phyloP scores from a whole-genome alignment of 441 rosid genomes.

The Jatropha podagrica region DNA sequence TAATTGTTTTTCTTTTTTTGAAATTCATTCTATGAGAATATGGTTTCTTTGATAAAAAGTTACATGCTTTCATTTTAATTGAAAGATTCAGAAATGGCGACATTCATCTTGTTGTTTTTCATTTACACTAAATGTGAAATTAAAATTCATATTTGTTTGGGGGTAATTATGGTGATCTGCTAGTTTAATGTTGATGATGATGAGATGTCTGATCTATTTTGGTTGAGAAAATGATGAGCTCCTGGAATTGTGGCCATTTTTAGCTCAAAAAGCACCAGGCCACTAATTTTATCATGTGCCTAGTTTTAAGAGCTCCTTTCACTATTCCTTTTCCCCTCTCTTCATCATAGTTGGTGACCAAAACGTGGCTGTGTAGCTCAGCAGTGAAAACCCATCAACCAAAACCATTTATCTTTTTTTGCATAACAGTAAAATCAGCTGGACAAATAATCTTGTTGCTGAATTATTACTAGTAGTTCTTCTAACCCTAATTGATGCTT shows the following conservation, averaged over 20 bases:
- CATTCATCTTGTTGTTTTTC: too few relatives aligned
- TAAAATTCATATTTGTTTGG: background rate
- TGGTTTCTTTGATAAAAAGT: too few relatives aligned
- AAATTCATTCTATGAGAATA: too few relatives aligned
- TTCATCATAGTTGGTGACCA: background rate
- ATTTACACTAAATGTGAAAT: too few relatives aligned
- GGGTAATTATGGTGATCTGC: background rate
- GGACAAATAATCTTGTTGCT: too few relatives aligned
- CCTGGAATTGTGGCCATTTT: background rate
- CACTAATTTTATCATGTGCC: constrained; percentile 5
- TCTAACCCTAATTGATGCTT: too few relatives aligned
- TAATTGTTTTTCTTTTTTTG: background rate
- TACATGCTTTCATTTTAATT: too few relatives aligned
- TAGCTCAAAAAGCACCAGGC: background rate
- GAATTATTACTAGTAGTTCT: too few relatives aligned
- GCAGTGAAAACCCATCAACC: background rate
- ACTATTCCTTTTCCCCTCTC: background rate
- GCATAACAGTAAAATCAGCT: background rate
- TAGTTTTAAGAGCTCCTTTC: constrained; percentile 11
- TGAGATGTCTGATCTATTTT: background rate
- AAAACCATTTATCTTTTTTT: background rate
- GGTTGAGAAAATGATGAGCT: background rate
- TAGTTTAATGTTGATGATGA: background rate
- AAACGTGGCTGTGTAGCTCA: background rate
- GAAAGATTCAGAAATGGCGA: too few relatives aligned